Evolutionary conservation across 2,329 filamentous ascomycete genomes (phyloP).

Genomic region (Aspergillus sp.): DNA sequence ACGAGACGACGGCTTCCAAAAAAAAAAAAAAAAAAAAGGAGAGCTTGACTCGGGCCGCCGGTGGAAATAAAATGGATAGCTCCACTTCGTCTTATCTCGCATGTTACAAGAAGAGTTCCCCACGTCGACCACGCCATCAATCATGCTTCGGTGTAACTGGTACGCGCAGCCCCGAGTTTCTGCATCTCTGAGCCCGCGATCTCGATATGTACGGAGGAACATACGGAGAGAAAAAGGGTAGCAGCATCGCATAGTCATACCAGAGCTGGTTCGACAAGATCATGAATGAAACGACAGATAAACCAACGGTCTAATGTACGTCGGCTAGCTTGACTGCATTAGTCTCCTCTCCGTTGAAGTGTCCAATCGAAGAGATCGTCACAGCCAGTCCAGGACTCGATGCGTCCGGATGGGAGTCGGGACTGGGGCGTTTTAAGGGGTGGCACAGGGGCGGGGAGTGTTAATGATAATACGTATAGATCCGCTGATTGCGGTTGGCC

Average conservation of each 20-base stretch:
- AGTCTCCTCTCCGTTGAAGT: not conserved
- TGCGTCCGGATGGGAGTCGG: not conserved
- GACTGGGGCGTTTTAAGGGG: not conserved
- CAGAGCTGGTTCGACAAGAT: not conserved
- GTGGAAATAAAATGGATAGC: too few relatives aligned
- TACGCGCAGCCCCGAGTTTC: too few relatives aligned
- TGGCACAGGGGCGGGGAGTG: not conserved
- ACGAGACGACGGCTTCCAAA: too few relatives aligned
- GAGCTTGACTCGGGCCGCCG: too few relatives aligned
- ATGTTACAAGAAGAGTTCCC: too few relatives aligned
- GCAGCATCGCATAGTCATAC: not conserved
- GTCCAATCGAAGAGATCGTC: not conserved
- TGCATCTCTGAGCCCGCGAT: too few relatives aligned
- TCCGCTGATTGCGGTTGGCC: not conserved
- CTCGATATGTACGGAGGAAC: too few relatives aligned
- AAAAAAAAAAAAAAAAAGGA: too few relatives aligned
- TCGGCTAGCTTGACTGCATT: not conserved
- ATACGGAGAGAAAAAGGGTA: too few relatives aligned
- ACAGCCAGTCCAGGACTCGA: not conserved
- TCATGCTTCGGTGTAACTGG: too few relatives aligned
- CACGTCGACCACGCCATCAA: too few relatives aligned
- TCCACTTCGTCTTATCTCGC: too few relatives aligned
- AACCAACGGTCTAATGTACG: not conserved
- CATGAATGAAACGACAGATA: not conserved
- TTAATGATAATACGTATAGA: not conserved